A percentile compares a stretch with the other conserved stretches of the same genome.
Evolutionary conservation across 2,329 filamentous ascomycete genomes (phyloP).

Genomic region (Claviceps digitariae): DNA sequence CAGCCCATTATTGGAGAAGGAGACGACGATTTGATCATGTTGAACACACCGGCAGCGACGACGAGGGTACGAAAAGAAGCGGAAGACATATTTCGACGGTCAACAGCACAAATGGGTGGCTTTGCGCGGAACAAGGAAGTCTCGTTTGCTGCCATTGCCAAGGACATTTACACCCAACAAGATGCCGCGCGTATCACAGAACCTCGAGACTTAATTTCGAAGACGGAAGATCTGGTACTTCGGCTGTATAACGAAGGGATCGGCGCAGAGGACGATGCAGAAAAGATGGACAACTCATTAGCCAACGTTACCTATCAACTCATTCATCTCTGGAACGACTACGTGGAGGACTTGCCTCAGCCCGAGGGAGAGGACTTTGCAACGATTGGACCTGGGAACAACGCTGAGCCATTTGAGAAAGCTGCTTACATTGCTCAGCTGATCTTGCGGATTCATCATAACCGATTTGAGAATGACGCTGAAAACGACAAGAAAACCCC

Average conservation of each 20-base stretch:
- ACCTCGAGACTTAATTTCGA: slow-evolving; percentile 55
- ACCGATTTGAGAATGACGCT: slow-evolving; percentile 27
- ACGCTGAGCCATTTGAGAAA: slow-evolving; percentile 54
- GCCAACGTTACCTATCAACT: slow-evolving; percentile 39
- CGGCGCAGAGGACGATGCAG: slow-evolving; percentile 39
- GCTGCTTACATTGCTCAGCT: slow-evolving; percentile 68
- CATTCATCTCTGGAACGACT: slow-evolving; percentile 41
- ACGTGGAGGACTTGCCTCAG: slow-evolving; percentile 33
- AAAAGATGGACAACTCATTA: slow-evolving; percentile 42
- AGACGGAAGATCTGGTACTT: slow-evolving; percentile 59
- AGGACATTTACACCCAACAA: slow-evolving; percentile 46
- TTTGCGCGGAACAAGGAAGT: slow-evolving; percentile 39
- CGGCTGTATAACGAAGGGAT: slow-evolving; percentile 51
- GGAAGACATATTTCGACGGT: slow-evolving; percentile 41
- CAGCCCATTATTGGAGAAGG: slow-evolving; percentile 29
- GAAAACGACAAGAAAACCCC: slow-evolving; percentile 33
- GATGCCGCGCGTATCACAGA: slow-evolving; percentile 52
- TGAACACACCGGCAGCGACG: slow-evolving; percentile 41
- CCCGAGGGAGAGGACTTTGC: slow-evolving; percentile 40
- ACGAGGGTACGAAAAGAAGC: slow-evolving; percentile 40
- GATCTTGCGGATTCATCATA: slow-evolving; percentile 66
- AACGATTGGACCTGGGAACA: slow-evolving; percentile 51
- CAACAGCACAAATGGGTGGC: slow-evolving; percentile 30
- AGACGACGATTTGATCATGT: slow-evolving; percentile 36
- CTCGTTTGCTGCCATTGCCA: slow-evolving; percentile 57